Percentiles rank a stretch among this genome's conserved stretches.
Conservation (phyloP, 2,329 filamentous ascomycete species). For the Aspergillus brasiliensis region DNA sequence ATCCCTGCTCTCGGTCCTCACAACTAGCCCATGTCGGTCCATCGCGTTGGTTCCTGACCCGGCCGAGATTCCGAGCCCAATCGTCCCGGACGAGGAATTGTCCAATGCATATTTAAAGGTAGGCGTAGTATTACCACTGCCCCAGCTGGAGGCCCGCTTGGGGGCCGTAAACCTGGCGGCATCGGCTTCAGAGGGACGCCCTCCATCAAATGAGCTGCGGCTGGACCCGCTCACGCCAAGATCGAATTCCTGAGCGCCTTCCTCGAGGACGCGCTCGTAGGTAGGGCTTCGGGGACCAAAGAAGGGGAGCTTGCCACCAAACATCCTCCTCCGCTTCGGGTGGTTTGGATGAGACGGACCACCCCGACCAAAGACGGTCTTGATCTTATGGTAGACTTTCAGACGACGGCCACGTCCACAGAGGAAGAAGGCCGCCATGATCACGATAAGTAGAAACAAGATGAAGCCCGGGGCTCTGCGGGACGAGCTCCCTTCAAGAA, state of each 20-base stretch:
- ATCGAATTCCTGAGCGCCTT: slow-evolving; percentile 75
- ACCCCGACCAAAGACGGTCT: slow-evolving; percentile 32
- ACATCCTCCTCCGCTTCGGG: slow-evolving; percentile 60
- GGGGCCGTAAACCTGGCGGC: slow-evolving; percentile 61
- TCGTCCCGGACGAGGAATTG: slow-evolving; percentile 43
- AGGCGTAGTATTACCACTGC: slow-evolving; percentile 32
- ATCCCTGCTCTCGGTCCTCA: slow-evolving; percentile 85
- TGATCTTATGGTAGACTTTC: slow-evolving; percentile 61
- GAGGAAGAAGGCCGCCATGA: slow-evolving; percentile 71
- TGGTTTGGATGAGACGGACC: slow-evolving; percentile 35
- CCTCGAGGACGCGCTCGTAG: slow-evolving; percentile 86
- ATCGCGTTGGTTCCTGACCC: slow-evolving; percentile 46
- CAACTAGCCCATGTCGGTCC: slow-evolving; percentile 70
- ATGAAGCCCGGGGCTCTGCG: slow-evolving; percentile 73
- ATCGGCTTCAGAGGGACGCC: slow-evolving; percentile 61
- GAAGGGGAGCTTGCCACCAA: slow-evolving; percentile 56
- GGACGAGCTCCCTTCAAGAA: slow-evolving; percentile 68
- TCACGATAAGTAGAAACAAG: slow-evolving; percentile 73
- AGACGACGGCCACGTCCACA: slow-evolving; percentile 76
- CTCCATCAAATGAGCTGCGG: slow-evolving; percentile 59
- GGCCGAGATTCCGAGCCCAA: slow-evolving; percentile 39
- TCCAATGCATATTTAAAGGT: slow-evolving; percentile 43
- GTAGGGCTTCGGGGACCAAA: slow-evolving; percentile 43
- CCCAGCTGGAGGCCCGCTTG: slow-evolving; percentile 37
- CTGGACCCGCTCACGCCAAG: slow-evolving; percentile 65